Percentiles rank a stretch among this genome's conserved stretches.
Conservation (phyloP, 208 protist species). For the Porcisia deanei region DNA sequence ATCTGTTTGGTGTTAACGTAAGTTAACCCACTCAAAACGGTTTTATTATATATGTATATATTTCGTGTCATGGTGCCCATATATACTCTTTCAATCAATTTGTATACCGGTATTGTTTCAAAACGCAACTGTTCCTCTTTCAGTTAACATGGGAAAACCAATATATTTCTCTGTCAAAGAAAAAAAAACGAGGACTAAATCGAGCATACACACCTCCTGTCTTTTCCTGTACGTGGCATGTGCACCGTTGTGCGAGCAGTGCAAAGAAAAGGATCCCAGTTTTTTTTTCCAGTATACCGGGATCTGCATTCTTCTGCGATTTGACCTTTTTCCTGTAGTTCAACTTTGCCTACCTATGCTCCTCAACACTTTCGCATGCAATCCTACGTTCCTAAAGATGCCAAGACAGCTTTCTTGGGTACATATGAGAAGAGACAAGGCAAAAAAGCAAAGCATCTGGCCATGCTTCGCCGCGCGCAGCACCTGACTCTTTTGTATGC, state of each 20-base stretch:
- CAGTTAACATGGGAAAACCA: background rate
- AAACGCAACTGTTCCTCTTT: no score
- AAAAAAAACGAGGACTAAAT: background rate
- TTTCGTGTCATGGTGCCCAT: background rate
- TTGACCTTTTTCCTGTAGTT: background rate
- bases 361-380: background rate
- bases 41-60: background rate
- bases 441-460: background rate
- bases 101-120: background rate
- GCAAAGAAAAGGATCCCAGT: background rate
- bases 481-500: background rate
- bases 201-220: background rate
- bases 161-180: background rate
- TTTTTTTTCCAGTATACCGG: background rate
- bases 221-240: background rate
- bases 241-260: background rate
- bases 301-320: background rate
- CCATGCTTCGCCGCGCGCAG: conserved; percentile 12
- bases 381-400: background rate
- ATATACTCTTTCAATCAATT: background rate
- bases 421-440: background rate
- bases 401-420: background rate
- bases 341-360: background rate
- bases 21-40: no score
- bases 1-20: background rate